Conservation (phyloP, 352 stramenopile genomes). For the Pythium volutum region DNA sequence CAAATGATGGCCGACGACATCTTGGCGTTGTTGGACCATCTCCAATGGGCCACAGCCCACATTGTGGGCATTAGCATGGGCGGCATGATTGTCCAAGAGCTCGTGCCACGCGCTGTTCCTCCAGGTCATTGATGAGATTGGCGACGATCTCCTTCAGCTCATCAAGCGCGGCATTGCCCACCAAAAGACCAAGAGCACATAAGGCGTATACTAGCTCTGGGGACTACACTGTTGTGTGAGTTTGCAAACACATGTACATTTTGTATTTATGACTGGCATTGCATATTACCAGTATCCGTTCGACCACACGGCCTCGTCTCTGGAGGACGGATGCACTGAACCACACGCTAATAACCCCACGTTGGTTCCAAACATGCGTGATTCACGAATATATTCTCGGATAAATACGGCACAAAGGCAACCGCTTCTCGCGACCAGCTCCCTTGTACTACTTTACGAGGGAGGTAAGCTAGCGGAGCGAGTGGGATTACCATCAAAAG, state of each 20-base stretch:
- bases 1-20: slow-evolving; percentile 57
- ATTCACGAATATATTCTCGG: not conserved
- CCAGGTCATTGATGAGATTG: slow-evolving; percentile 36
- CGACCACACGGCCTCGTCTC: no score
- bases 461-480: no score
- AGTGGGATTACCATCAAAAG: no score
- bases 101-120: slow-evolving; percentile 50
- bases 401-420: slow-evolving; percentile 3
- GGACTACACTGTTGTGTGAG: no score
- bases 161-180: not conserved
- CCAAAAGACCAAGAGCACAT: not conserved
- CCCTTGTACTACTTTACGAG: no score
- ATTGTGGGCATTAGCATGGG: slow-evolving; percentile 38
- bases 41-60: slow-evolving; percentile 52
- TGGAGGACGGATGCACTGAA: no score
- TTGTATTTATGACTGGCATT: no score
- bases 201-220: no score
- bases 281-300: no score
- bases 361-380: not conserved
- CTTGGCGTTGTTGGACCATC: slow-evolving; percentile 48
- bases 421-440: no score
- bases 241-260: no score
- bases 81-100: slow-evolving; percentile 55
- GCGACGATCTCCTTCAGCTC: not conserved
- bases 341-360: no score